These are phyloP conservation scores for Cystofilobasidium ferigula DNA, from an alignment of 768 basidiomycete genomes.

Conservation along the genomic window DNA sequence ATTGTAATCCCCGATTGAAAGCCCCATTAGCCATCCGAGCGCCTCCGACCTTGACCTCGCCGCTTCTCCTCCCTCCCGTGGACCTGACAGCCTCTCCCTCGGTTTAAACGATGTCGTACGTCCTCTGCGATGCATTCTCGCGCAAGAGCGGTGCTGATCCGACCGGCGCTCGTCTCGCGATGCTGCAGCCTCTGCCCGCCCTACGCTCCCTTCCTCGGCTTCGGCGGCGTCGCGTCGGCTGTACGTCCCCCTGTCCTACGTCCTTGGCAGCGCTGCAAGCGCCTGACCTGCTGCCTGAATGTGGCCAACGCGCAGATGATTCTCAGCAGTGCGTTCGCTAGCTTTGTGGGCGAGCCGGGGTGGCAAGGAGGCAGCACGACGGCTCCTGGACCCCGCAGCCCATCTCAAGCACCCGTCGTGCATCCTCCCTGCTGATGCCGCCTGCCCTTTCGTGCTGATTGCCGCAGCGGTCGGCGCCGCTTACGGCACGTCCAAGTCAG, in stretches of 20 bases:
- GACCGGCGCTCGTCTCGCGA: background rate
- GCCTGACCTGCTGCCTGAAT: background rate
- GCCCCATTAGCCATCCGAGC: no score
- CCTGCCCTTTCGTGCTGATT: background rate
- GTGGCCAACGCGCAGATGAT: constrained; percentile 59
- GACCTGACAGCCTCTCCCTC: no score
- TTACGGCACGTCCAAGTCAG: constrained; percentile 89
- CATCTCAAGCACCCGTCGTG: background rate
- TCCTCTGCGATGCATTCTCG: no score
- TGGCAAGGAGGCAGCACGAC: background rate
- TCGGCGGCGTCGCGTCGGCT: constrained; percentile 87
- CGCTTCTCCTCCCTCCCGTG: no score
- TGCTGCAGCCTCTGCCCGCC: constrained; percentile 22
- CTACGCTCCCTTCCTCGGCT: constrained; percentile 38
- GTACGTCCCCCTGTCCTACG: constrained; percentile 44
- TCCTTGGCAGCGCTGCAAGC: background rate
- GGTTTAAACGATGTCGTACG: no score
- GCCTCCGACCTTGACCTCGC: no score
- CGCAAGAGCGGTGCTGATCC: no score
- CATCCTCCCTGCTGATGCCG: background rate
- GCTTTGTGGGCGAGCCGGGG: background rate
- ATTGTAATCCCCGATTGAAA: no score
- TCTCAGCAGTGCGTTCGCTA: constrained; percentile 65
- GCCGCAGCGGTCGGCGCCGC: constrained; percentile 81
- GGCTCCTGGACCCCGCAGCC: constrained; percentile 14